Conservation (phyloP, 192 early-diverging fungal species). For the Podila epigama region DNA sequence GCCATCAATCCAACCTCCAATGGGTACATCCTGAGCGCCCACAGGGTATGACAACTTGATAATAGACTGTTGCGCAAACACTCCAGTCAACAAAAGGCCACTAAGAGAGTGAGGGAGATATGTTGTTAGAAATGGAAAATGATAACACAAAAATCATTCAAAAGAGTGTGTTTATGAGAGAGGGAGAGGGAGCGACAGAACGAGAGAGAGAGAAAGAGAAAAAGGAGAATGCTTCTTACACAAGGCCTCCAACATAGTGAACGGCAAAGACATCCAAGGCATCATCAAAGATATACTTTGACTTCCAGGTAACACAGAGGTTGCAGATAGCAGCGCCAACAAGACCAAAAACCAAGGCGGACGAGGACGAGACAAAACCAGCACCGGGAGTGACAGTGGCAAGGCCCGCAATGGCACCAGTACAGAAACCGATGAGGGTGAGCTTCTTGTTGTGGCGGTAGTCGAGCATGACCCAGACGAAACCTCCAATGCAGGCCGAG, state of each 20-base stretch:
- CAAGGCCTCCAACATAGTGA: conserved; percentile 73
- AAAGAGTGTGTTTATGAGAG: background rate
- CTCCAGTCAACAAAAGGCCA: conserved; percentile 84
- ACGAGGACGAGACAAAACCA: conserved; percentile 77
- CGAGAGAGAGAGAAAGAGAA: conserved; percentile 2
- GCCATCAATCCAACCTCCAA: conserved; percentile 82
- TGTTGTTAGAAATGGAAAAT: conserved; percentile 66
- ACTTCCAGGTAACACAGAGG: conserved; percentile 67
- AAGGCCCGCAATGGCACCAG: conserved; percentile 88
- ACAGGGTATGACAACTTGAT: conserved; percentile 67
- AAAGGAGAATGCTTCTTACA: conserved; percentile 35
- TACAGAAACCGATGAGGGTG: conserved; percentile 86
- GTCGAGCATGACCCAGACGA: conserved; percentile 80
- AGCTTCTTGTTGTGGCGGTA: conserved; percentile 74
- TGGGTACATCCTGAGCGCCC: conserved; percentile 54
- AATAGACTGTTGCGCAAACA: conserved; percentile 81
- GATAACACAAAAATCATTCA: background rate
- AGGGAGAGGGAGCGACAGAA: conserved; percentile 17
- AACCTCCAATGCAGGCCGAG: conserved; percentile 70
- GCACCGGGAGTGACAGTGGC: conserved; percentile 89
- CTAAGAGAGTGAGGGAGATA: conserved; percentile 61
- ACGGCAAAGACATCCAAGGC: conserved; percentile 85
- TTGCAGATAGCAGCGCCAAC: conserved; percentile 72
- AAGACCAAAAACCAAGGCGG: conserved; percentile 78
- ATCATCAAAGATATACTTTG: conserved; percentile 76